These are phyloP conservation scores for Arthrinium phaeospermum DNA, from an alignment of 2,329 filamentous ascomycete species.

Conservation along the genomic window DNA sequence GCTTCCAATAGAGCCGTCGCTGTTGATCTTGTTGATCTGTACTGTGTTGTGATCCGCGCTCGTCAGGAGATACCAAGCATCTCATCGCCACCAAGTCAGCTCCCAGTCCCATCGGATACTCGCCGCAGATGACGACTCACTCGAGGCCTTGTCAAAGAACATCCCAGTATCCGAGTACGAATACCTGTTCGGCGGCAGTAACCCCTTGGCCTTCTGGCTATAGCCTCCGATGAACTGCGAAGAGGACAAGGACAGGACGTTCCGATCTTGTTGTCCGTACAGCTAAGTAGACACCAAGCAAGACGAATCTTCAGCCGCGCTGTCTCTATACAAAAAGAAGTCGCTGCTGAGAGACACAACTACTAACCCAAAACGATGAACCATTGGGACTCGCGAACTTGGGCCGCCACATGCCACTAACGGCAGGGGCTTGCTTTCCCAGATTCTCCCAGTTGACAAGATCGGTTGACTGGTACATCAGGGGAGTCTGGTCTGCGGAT, in stretches of 20 bases:
- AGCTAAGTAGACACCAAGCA: slow-evolving; percentile 31
- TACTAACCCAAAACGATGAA: slow-evolving; percentile 40
- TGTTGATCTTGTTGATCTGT: slow-evolving; percentile 45
- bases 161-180: slow-evolving; percentile 48
- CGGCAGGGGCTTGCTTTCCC: slow-evolving; percentile 38
- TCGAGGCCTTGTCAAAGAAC: slow-evolving; percentile 41
- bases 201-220: slow-evolving; percentile 38
- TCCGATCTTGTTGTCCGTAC: slow-evolving; percentile 47
- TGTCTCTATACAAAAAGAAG: background rate
- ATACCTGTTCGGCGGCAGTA: slow-evolving; percentile 44
- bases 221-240: slow-evolving; percentile 40
- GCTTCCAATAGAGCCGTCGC: slow-evolving; percentile 42
- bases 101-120: background rate
- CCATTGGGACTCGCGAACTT: slow-evolving; percentile 48
- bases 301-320: background rate
- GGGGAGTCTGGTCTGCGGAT: slow-evolving; percentile 39
- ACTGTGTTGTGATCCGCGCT: slow-evolving; percentile 47
- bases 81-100: slow-evolving; percentile 24
- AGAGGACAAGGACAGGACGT: slow-evolving; percentile 44
- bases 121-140: slow-evolving; percentile 23
- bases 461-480: slow-evolving; percentile 47
- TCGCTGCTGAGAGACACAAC: background rate
- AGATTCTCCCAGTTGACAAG: slow-evolving; percentile 47
- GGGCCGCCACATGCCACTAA: slow-evolving; percentile 46
- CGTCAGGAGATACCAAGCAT: slow-evolving; percentile 46